Evolutionary conservation across 345 rosid species (phyloP).

Genomic region (Garcia nutans): DNA sequence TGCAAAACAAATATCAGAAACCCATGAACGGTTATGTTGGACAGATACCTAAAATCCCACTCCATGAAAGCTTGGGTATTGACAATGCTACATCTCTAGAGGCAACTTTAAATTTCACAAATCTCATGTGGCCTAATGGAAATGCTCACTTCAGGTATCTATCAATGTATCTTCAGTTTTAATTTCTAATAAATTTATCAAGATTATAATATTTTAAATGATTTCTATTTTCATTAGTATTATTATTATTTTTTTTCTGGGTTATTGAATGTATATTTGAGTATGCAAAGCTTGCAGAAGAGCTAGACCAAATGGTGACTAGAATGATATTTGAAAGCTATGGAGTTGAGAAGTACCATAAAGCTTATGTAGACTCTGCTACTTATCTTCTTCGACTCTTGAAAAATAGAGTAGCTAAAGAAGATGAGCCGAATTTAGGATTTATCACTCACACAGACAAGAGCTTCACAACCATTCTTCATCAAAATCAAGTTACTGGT

Average conservation of each 20-base stretch:
- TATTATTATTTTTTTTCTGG: not conserved
- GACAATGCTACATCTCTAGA: conserved; percentile 46
- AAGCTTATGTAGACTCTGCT: conserved; percentile 38
- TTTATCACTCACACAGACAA: conserved; percentile 56
- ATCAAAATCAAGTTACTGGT: conserved; percentile 56
- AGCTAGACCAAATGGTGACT: conserved; percentile 45
- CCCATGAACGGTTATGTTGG: conserved; percentile 67
- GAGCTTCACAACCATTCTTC: conserved; percentile 55
- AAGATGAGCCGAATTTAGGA: conserved; percentile 42
- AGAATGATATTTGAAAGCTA: conserved; percentile 68
- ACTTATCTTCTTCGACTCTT: conserved; percentile 48
- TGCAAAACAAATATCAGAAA: conserved; percentile 55
- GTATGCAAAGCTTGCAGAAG: conserved; percentile 43
- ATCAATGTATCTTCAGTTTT: not conserved
- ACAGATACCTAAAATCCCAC: conserved; percentile 52
- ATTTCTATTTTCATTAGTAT: not conserved
- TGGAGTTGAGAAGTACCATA: conserved; percentile 40
- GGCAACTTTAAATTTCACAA: conserved; percentile 46
- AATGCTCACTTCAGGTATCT: conserved; percentile 53
- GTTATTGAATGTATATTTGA: conserved; percentile 23
- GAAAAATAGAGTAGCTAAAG: conserved; percentile 40
- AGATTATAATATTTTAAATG: not conserved
- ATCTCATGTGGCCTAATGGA: conserved; percentile 71
- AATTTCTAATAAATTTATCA: not conserved
- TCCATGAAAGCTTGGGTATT: conserved; percentile 77